Evolutionary conservation across 331 rosid genomes (phyloP).

Genomic region (Stylosanthes scabra): DNA sequence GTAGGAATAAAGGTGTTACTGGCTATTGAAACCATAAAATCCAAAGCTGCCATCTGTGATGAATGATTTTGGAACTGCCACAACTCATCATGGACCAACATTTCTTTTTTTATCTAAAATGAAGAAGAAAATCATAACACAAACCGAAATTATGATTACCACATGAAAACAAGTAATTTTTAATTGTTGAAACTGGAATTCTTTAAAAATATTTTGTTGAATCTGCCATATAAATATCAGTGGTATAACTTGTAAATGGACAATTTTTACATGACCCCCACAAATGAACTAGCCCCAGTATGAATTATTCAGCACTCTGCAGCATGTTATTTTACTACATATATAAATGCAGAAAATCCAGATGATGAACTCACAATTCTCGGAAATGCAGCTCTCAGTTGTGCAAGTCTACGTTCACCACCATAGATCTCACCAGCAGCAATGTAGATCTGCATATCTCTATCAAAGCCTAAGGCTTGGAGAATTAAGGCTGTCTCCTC

Average conservation of each 20-base stretch:
- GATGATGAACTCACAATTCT: conserved; percentile 61
- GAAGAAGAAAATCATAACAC: conserved; percentile 13
- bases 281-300: conserved; percentile 13
- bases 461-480: conserved; percentile 84
- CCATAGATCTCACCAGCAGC: conserved; percentile 99
- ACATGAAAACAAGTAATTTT: background rate
- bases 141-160: conserved; percentile 1
- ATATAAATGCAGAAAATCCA: conserved; percentile 4
- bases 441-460: conserved; percentile 80
- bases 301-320: conserved; percentile 12
- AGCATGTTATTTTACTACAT: conserved; percentile 32
- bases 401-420: conserved; percentile 80
- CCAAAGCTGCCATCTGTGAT: conserved; percentile 99
- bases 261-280: background rate
- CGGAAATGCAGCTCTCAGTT: conserved; percentile 81
- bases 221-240: background rate
- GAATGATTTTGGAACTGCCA: conserved; percentile 91
- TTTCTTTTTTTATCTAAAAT: conserved; percentile 81
- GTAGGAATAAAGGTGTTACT: conserved; percentile 90
- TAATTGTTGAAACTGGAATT: conserved; percentile 3
- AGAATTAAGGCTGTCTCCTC: conserved; percentile 79
- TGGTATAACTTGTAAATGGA: conserved; percentile 8
- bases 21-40: conserved; percentile 93
- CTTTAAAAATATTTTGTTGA: conserved; percentile 1
- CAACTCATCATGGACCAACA: conserved; percentile 69